Percentiles rank a stretch among this genome's conserved stretches.
phyloP scores from a whole-genome alignment of 176 grass and related monocot species.

The Triticum urartu region DNA sequence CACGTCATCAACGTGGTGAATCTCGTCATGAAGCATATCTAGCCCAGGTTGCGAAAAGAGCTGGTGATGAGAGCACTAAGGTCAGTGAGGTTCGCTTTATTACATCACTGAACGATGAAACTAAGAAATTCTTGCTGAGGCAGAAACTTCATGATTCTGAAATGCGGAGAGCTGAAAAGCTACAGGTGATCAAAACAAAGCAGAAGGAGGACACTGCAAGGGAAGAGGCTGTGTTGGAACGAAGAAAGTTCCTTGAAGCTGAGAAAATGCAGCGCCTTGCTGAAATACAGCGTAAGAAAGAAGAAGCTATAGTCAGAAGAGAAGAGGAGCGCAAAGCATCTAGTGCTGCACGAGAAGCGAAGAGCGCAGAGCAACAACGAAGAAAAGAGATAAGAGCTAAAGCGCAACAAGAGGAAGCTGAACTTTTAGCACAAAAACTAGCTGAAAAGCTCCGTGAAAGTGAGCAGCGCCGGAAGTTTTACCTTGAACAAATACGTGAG shows the following conservation, averaged over 20 bases:
- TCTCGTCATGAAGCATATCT: conserved; percentile 93
- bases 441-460: conserved; percentile 97
- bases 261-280: conserved; percentile 97
- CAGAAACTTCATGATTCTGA: conserved; percentile 97
- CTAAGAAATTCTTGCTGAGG: conserved; percentile 90
- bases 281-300: conserved; percentile 96
- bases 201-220: conserved; percentile 97
- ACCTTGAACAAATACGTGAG: conserved; percentile 99
- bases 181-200: conserved; percentile 96
- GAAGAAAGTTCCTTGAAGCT: conserved; percentile 93
- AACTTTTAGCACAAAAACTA: conserved; percentile 91
- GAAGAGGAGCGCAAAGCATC: conserved; percentile 99
- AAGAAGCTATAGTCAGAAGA: conserved; percentile 95
- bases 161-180: conserved; percentile 96
- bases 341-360: conserved; percentile 91
- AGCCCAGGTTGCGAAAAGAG: conserved; percentile 87
- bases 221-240: conserved; percentile 97
- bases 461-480: conserved; percentile 94
- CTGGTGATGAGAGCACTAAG: conserved; percentile 97
- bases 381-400: conserved; percentile 98
- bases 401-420: conserved; percentile 91
- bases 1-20: conserved; percentile 88
- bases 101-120: conserved; percentile 96
- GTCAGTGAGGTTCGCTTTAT: conserved; percentile 99
- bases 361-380: conserved; percentile 78